Evolutionary conservation across 2,329 filamentous ascomycete genomes (phyloP), one percentile per base, ranked within the genome.

Genomic region (Madurella fahalii): DNA sequence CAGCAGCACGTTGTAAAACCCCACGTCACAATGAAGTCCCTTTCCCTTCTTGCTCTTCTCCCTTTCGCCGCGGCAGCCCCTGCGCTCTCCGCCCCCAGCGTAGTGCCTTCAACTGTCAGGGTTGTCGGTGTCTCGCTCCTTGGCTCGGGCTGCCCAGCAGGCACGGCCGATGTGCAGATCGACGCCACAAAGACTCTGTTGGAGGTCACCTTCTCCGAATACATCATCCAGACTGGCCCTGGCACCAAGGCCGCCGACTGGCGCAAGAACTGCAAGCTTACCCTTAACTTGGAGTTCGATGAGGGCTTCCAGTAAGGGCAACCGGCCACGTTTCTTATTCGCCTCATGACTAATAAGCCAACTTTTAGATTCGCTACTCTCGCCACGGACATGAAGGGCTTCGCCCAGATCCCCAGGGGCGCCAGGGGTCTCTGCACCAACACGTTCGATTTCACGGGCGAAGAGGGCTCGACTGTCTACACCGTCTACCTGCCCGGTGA

Each of bases 211-310:
- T 61, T 61, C 51, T 58, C 57, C 57, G 57, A 61, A 48, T 61
- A 59, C 57, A 57, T 59, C 52, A 47, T 59, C 41, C 43, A 59
- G 54, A 57, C 59, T n/a, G 54, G 57, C n/a, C 52, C 59, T 8
- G 57, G 50, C 54, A 61, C 59, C 43, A 45, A 39, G 41, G 59
- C 59, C 1, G 17, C 57, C 44, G 59, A 61, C 37, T 61, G 59
- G 57, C 52, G 59, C 50, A 61, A 61, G 57, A 61, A 61, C 57
- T 61, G 59, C 60, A 61, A 62, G 55, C 57, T 62, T 25, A 62
- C 60, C 18, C 46, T 62, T n/a, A 62, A 62, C 53, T 39, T 62
- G 13, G 57, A 53, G 47, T 62, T 59, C 20, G 58, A 61, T 17
- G 53, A 59, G 41, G 60, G 60, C 37, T 62, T 62, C 58, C 57